Evolutionary conservation across 345 rosid species (phyloP).

Genomic region (Eucalyptus erythrocorys): DNA sequence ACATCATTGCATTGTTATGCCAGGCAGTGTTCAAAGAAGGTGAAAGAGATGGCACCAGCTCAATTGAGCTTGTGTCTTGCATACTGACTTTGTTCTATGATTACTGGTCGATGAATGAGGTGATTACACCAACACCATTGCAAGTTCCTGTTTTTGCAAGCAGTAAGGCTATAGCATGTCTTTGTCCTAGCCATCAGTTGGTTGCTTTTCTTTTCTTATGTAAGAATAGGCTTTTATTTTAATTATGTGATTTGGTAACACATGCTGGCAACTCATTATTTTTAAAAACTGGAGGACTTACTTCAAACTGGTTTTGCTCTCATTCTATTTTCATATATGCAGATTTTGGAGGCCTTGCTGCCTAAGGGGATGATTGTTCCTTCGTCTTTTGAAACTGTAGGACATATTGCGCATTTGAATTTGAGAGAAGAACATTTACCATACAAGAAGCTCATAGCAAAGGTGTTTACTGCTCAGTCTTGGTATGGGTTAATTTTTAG

Average conservation of each 20-base stretch:
- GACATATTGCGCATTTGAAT: conserved; percentile 85
- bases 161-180: background rate
- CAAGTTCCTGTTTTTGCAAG: background rate
- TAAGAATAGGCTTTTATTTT: background rate
- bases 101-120: conserved; percentile 94
- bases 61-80: conserved; percentile 65
- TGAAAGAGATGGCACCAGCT: conserved; percentile 8
- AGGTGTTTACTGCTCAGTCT: conserved; percentile 25
- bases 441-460: conserved; percentile 60
- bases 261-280: background rate
- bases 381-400: conserved; percentile 86
- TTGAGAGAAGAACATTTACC: conserved; percentile 68
- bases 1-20: background rate
- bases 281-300: background rate
- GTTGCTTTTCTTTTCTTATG: background rate
- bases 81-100: conserved; percentile 72
- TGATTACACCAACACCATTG: background rate
- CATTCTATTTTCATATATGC: conserved; percentile 3
- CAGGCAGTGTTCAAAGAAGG: conserved; percentile 54
- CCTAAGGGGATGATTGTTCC: conserved; percentile 66
- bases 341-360: conserved; percentile 77
- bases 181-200: background rate
- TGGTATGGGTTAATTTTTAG: background rate
- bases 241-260: background rate
- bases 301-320: background rate